phyloP scores from a whole-genome alignment of 2,329 filamentous ascomycete genomes.

The Aschersonia sp. region DNA sequence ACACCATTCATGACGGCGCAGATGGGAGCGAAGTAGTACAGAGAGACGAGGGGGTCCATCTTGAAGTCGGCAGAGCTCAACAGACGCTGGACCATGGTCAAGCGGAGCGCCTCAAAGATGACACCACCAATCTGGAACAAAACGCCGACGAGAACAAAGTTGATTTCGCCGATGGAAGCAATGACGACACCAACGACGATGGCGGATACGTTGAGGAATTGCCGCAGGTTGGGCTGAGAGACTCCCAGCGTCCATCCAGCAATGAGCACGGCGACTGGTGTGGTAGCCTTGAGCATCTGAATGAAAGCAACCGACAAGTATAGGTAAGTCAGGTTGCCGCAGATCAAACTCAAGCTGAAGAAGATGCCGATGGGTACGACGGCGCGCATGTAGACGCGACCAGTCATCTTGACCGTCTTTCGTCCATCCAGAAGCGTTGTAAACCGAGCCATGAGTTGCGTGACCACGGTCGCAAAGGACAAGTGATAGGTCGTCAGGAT shows the following conservation, averaged over 20 bases:
- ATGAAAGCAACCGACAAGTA: slow-evolving; percentile 95
- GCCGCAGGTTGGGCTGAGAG: slow-evolving; percentile 68
- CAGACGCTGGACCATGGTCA: slow-evolving; percentile 73
- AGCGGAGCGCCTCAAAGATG: slow-evolving; percentile 65
- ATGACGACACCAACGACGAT: slow-evolving; percentile 93
- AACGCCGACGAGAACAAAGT: slow-evolving; percentile 72
- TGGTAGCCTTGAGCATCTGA: slow-evolving; percentile 98
- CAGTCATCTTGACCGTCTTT: slow-evolving; percentile 95
- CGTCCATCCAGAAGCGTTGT: slow-evolving; percentile 83
- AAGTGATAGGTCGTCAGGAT: slow-evolving; percentile 95
- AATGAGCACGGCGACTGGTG: slow-evolving; percentile 81
- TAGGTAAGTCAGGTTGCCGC: slow-evolving; percentile 88
- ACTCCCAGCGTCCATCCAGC: slow-evolving; percentile 81
- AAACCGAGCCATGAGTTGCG: slow-evolving; percentile 80
- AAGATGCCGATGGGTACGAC: slow-evolving; percentile 92
- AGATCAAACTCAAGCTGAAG: slow-evolving; percentile 93
- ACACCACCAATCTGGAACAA: slow-evolving; percentile 67
- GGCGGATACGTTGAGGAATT: slow-evolving; percentile 82
- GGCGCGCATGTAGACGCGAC: slow-evolving; percentile 78
- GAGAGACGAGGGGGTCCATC: slow-evolving; percentile 79
- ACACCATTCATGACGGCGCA: slow-evolving; percentile 70
- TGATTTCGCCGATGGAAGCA: slow-evolving; percentile 88
- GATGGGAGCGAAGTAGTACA: slow-evolving; percentile 81
- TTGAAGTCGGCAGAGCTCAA: slow-evolving; percentile 75
- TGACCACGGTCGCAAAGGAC: slow-evolving; percentile 84